Percentiles rank a stretch among this genome's conserved stretches.
Evolutionary conservation across 768 basidiomycete species (phyloP).

Genomic region (Pleurotus tuber-regium): DNA sequence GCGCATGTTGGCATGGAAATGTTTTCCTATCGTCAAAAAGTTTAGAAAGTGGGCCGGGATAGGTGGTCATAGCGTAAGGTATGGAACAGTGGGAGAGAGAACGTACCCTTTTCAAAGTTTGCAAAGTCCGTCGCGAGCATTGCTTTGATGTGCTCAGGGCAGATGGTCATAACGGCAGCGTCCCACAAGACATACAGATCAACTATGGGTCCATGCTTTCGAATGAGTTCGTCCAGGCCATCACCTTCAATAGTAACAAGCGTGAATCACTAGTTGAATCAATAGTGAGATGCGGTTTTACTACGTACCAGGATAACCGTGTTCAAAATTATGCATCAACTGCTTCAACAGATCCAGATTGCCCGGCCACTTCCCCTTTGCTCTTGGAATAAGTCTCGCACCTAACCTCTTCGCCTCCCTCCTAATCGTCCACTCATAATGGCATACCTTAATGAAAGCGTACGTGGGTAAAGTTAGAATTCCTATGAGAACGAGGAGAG

Average conservation of each 20-base stretch:
- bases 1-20: slow-evolving; percentile 38
- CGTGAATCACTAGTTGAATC: too few relatives aligned
- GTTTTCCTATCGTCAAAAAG: neutral
- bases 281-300: neutral
- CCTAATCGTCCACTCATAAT: slow-evolving; percentile 26
- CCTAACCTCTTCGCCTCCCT: slow-evolving; percentile 41
- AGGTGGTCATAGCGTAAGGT: too few relatives aligned
- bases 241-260: slow-evolving; percentile 33
- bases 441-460: slow-evolving; percentile 27
- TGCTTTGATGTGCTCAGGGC: slow-evolving; percentile 54
- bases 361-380: slow-evolving; percentile 37
- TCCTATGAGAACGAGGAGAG: slow-evolving; percentile 34
- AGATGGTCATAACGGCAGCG: slow-evolving; percentile 44
- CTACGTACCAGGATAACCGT: slow-evolving; percentile 49
- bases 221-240: slow-evolving; percentile 32
- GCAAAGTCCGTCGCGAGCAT: slow-evolving; percentile 57
- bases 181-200: slow-evolving; percentile 46
- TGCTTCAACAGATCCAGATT: slow-evolving; percentile 41
- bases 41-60: too few relatives aligned
- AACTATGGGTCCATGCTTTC: slow-evolving; percentile 37
- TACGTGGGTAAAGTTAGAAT: slow-evolving; percentile 31
- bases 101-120: slow-evolving; percentile 56
- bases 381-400: slow-evolving; percentile 39
- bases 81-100: too few relatives aligned
- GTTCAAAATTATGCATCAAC: slow-evolving; percentile 33